Conservation (phyloP, 1,139 yeast genomes). For the Meyerozyma guilliermondii region DNA sequence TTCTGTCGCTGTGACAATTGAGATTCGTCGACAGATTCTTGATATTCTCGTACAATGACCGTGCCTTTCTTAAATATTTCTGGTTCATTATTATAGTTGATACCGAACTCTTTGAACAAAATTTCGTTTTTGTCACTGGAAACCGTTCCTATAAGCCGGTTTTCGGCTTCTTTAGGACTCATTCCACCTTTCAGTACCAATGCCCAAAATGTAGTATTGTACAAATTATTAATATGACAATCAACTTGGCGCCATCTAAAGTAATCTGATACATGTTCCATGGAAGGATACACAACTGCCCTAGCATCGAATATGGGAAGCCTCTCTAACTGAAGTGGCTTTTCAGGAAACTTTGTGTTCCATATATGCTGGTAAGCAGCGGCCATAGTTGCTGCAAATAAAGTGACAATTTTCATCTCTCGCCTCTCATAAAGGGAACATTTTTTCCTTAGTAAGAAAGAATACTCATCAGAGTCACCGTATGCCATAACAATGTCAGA, state of each 20-base stretch:
- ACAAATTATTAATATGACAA: constrained; percentile 90
- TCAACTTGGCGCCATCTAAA: constrained; percentile 96
- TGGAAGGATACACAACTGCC: constrained; percentile 78
- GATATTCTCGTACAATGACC: constrained; percentile 52
- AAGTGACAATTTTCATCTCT: constrained; percentile 70
- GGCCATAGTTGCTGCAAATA: constrained; percentile 79
- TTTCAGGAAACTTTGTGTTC: constrained; percentile 53
- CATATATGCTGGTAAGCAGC: constrained; percentile 69
- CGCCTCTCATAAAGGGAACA: constrained; percentile 76
- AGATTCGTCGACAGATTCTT: constrained; percentile 10
- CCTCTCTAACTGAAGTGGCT: constrained; percentile 28
- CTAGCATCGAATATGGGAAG: constrained; percentile 91
- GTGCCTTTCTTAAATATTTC: constrained; percentile 89
- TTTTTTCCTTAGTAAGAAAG: constrained; percentile 62
- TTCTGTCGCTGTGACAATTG: constrained; percentile 40
- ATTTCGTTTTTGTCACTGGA: constrained; percentile 86
- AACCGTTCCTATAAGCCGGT: constrained; percentile 64
- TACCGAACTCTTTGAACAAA: constrained; percentile 66
- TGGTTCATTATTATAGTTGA: constrained; percentile 86
- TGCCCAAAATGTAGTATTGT: constrained; percentile 91
- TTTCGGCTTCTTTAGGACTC: constrained; percentile 76
- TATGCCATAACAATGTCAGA: constrained; percentile 78
- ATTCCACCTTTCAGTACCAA: constrained; percentile 67
- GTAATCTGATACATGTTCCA: constrained; percentile 63
- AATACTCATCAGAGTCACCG: constrained; percentile 95